A percentile compares a stretch with the other conserved stretches of the same genome.
Evolutionary conservation across 139 green algal species (phyloP).

Genomic region (Bryopsis sp.): DNA sequence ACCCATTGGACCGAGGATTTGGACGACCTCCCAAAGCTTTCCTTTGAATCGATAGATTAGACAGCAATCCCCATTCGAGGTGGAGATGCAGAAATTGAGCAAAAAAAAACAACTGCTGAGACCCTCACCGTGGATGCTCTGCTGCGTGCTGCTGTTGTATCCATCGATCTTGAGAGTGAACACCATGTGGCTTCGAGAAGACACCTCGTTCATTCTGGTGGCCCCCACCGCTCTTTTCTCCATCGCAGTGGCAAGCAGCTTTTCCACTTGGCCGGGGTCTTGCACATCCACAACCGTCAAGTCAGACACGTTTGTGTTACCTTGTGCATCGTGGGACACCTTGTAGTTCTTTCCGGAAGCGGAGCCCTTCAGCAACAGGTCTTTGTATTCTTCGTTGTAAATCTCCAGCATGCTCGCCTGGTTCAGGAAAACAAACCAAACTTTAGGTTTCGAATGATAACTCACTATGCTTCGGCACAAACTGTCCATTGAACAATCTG

Average conservation of each 20-base stretch:
- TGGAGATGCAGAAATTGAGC: neutral
- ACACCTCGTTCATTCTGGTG: slow-evolving; percentile 88
- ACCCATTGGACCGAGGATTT: too few species aligned
- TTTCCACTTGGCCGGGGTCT: slow-evolving; percentile 29
- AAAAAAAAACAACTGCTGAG: too few species aligned
- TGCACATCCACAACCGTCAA: slow-evolving; percentile 55
- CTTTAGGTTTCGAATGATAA: too few species aligned
- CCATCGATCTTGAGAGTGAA: slow-evolving; percentile 80
- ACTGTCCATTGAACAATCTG: neutral
- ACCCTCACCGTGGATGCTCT: slow-evolving; percentile 35
- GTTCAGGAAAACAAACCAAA: too few species aligned
- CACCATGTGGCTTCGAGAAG: slow-evolving; percentile 70
- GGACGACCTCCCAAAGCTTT: too few species aligned
- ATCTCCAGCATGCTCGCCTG: slow-evolving; percentile 86
- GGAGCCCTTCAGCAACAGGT: slow-evolving; percentile 48
- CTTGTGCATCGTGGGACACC: slow-evolving; percentile 17
- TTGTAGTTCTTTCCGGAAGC: slow-evolving; percentile 31
- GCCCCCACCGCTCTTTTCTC: slow-evolving; percentile 56
- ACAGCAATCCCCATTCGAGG: too few species aligned
- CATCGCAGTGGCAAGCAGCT: slow-evolving; percentile 46
- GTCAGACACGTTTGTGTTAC: slow-evolving; percentile 47
- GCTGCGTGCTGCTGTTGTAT: slow-evolving; percentile 39
- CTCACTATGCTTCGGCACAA: too few species aligned
- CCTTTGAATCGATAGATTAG: too few species aligned
- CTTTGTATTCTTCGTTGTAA: slow-evolving; percentile 89